Percentiles rank a stretch among this genome's conserved stretches.
These are phyloP conservation scores for Haplosporangium sp. DNA, from an alignment of 371 early-diverging fungal species.

Conservation along the genomic window DNA sequence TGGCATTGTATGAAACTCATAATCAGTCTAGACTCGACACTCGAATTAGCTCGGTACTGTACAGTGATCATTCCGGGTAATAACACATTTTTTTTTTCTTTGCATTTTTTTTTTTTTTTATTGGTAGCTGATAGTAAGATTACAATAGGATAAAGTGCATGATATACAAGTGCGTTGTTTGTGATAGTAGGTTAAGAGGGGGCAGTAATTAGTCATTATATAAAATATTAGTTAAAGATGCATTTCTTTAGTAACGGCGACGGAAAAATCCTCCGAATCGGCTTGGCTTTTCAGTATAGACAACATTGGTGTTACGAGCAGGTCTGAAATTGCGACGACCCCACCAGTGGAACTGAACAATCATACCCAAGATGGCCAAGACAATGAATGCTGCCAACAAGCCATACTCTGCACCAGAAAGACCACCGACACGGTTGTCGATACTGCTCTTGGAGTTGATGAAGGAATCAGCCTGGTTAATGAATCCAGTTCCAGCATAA, in stretches of 20 bases:
- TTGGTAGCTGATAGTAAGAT: background rate
- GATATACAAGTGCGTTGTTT: background rate
- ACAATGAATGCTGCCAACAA: constrained; percentile 34
- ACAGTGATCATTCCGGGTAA: too few species aligned
- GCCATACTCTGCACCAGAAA: constrained; percentile 12
- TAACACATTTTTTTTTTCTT: too few species aligned
- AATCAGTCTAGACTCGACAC: too few species aligned
- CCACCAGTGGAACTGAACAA: constrained; percentile 41
- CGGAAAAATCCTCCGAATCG: constrained; percentile 51
- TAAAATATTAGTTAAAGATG: too few species aligned
- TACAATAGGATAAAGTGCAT: constrained; percentile 5
- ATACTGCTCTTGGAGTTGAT: constrained; percentile 44
- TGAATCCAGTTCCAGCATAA: constrained; percentile 79
- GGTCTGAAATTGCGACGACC: constrained; percentile 41
- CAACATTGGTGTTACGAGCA: constrained; percentile 18
- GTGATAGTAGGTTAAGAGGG: background rate
- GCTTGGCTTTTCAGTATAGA: constrained; percentile 46
- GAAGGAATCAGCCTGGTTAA: constrained; percentile 42
- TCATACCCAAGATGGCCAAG: constrained; percentile 42
- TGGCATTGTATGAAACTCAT: too few species aligned
- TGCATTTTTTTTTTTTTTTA: background rate
- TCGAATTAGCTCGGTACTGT: too few species aligned
- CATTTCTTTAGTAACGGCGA: constrained; percentile 21
- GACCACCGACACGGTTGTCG: constrained; percentile 14
- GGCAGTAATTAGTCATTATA: background rate